Evolutionary conservation across 352 stramenopile species (phyloP), one percentile per base, ranked within the genome.

Genomic region (Phytopythium ostracodes): DNA sequence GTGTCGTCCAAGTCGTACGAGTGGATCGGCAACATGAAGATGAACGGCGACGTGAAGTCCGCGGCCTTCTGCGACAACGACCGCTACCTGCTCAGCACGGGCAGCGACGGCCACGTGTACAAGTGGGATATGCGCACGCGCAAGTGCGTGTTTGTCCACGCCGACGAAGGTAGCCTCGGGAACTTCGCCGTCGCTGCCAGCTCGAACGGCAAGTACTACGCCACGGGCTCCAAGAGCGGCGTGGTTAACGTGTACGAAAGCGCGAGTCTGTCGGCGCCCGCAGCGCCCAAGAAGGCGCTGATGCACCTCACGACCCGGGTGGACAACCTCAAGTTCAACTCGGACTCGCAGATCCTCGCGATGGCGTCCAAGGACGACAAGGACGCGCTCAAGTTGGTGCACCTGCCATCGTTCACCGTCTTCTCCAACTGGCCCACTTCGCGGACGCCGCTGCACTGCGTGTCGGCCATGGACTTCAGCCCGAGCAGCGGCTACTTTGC

Each of bases 361-460:
- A 95, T 99, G 75, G 89, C 87, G 17, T 98, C 89, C 40, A 83
- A 86, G 56, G 88, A 96, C 56, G 77, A 96, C 57, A 96, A 95
- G 63, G 89, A 99, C 66, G 87, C 90, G 53, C 73, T 99, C 47
- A 98, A 98, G 67, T 70, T 99, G 31, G 79, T 99, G 40, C 96
- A 99, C 76, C 69, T 99, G 52, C 89, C 96, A 49, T 94, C 90
- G 1, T 72, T 87, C 51, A 99, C 94, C 24, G 96, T 99, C 20
- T 99, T 99, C 67, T 78, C 85, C 29, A 99, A 99, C 79, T 99
- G 97, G 97, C 97, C 97, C 5, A 99, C 97, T 25, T 76, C 87
- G 33, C 90, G 92, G 44, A 99, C 97, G 47, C 97, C 97, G n/a
- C 73, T 99, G 15, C 86, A 97, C 52, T 99, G 99, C 76, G 96